Conservation (phyloP, 371 early-diverging fungal genomes). For the Haplosporangium sp. region DNA sequence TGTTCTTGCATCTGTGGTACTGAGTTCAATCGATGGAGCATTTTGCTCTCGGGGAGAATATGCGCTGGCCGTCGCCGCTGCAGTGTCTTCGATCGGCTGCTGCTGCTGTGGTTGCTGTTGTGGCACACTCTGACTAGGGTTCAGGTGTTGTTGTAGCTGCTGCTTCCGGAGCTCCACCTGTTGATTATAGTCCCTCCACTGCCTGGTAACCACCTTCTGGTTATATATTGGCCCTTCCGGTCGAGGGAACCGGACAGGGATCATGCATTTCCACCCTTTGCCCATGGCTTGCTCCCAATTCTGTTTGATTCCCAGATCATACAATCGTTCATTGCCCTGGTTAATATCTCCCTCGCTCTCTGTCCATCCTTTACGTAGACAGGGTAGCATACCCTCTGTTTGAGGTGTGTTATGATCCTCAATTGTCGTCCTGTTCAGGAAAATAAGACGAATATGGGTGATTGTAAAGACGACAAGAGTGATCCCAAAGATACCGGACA, state of each 20-base stretch:
- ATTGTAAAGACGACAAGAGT: slow-evolving; percentile 42
- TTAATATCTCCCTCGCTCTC: slow-evolving; percentile 62
- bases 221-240: slow-evolving; percentile 38
- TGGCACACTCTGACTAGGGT: neutral
- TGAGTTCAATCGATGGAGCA: slow-evolving; percentile 14
- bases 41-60: slow-evolving; percentile 4
- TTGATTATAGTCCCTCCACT: slow-evolving; percentile 36
- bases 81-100: slow-evolving; percentile 2
- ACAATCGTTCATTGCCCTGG: slow-evolving; percentile 59
- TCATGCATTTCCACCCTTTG: slow-evolving; percentile 26
- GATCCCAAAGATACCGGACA: slow-evolving; percentile 60
- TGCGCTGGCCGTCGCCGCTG: neutral
- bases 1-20: neutral
- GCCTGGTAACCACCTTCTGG: slow-evolving; percentile 41
- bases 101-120: slow-evolving; percentile 2
- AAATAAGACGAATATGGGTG: slow-evolving; percentile 62
- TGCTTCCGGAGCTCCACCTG: slow-evolving; percentile 21
- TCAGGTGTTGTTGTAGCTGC: slow-evolving; percentile 24
- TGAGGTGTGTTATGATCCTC: slow-evolving; percentile 62
- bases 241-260: slow-evolving; percentile 26
- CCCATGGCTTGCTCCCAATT: slow-evolving; percentile 49
- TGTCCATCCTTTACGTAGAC: slow-evolving; percentile 60
- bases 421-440: slow-evolving; percentile 66
- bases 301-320: slow-evolving; percentile 55
- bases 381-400: slow-evolving; percentile 55